phyloP scores from a whole-genome alignment of 2,329 filamentous ascomycete genomes.

The Chlorencoelia australis region DNA sequence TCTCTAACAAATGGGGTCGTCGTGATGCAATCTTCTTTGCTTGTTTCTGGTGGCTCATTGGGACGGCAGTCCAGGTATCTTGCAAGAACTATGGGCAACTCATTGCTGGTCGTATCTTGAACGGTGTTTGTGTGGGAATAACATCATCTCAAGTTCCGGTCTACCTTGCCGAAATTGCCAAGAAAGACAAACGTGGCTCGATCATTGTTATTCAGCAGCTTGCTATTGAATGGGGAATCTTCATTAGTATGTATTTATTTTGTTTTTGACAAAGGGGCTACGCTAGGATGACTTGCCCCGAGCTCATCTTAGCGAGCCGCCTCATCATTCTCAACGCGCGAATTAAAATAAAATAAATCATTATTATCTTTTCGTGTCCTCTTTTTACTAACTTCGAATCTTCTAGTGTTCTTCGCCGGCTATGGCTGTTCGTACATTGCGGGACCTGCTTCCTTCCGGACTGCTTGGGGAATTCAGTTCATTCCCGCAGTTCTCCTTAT shows the following conservation, averaged over 20 bases:
- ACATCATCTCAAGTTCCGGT: constrained; percentile 55
- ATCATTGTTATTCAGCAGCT: constrained; percentile 61
- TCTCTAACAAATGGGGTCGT: constrained; percentile 44
- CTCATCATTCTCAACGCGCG: too few species aligned
- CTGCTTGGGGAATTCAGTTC: constrained; percentile 40
- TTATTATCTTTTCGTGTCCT: too few species aligned
- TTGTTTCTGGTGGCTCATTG: constrained; percentile 6
- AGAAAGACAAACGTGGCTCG: constrained; percentile 44
- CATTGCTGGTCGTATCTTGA: constrained; percentile 47
- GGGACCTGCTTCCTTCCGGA: constrained; percentile 37
- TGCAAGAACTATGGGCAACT: constrained; percentile 33
- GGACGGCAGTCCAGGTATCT: constrained; percentile 2
- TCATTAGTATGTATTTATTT: constrained; percentile 59
- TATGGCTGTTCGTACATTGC: constrained; percentile 28
- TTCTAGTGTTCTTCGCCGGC: constrained; percentile 61
- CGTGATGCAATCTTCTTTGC: constrained; percentile 31
- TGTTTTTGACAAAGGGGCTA: too few species aligned
- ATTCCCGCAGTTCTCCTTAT: constrained; percentile 35
- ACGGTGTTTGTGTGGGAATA: constrained; percentile 54
- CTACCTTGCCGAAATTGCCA: constrained; percentile 56
- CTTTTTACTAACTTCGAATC: too few species aligned
- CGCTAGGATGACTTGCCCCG: too few species aligned
- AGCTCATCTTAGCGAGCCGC: too few species aligned
- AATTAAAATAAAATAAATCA: too few species aligned
- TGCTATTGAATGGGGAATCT: constrained; percentile 59